Conservation (phyloP, 2,329 filamentous ascomycete genomes). For the Diaporthe vaccinii region DNA sequence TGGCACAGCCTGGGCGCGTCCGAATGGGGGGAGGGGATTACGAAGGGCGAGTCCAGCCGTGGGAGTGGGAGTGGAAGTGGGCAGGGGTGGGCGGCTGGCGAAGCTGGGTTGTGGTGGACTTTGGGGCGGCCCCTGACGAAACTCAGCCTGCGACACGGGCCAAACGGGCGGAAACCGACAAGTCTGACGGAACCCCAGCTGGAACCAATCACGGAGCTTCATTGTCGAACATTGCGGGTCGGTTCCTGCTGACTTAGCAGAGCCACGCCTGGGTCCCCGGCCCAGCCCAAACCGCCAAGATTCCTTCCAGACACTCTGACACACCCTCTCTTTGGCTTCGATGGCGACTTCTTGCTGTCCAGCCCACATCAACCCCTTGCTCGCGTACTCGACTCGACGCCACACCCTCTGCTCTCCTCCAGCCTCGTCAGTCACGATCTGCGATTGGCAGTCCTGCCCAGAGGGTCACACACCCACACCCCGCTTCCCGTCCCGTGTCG, state of each 20-base stretch:
- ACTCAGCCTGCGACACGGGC: conserved; percentile 31
- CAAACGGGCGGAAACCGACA: conserved; percentile 30
- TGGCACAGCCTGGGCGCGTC: conserved; percentile 16
- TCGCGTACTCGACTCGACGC: not conserved
- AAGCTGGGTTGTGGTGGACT: conserved; percentile 14
- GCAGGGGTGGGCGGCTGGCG: not conserved
- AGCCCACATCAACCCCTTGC: conserved; percentile 3
- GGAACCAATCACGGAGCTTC: conserved; percentile 22
- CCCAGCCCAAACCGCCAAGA: conserved; percentile 31
- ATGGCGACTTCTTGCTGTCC: not conserved
- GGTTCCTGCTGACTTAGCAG: conserved; percentile 20
- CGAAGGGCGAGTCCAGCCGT: conserved; percentile 11
- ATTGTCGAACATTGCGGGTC: not conserved
- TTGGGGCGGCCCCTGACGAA: conserved; percentile 26
- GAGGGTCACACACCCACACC: conserved; percentile 20
- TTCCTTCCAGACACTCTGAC: conserved; percentile 26
- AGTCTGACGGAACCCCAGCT: conserved; percentile 2
- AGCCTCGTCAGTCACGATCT: conserved; percentile 12
- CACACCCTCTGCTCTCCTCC: not conserved
- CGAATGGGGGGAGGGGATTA: not conserved
- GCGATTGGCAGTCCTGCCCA: conserved; percentile 17
- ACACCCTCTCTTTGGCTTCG: conserved; percentile 14
- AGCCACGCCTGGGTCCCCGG: conserved; percentile 28
- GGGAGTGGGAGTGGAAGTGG: not conserved
- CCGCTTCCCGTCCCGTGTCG: conserved; percentile 28